Conservation (phyloP, 2,329 filamentous ascomycete species). For the Trichoderma brevicompactum region DNA sequence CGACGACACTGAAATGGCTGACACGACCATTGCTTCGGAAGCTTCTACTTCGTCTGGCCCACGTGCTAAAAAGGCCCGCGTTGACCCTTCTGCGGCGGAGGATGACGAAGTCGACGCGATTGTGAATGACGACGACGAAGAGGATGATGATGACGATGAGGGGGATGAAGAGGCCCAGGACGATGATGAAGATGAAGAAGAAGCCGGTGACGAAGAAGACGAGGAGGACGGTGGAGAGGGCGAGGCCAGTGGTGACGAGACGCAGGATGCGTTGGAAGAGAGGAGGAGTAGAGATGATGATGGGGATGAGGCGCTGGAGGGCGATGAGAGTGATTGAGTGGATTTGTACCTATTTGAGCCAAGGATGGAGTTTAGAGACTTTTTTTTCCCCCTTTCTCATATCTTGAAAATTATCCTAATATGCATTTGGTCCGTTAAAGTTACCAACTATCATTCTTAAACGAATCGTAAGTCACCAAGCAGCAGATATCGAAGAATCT, state of each 20-base stretch:
- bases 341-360: neutral
- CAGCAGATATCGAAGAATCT: no score
- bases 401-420: no score
- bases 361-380: neutral
- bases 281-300: conserved; percentile 53
- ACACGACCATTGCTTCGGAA: conserved; percentile 41
- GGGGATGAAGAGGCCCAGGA: conserved; percentile 44
- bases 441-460: no score
- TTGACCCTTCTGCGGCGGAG: conserved; percentile 46
- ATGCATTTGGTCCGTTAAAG: no score
- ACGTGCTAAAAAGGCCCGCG: conserved; percentile 52
- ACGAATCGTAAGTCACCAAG: no score
- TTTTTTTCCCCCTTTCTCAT: neutral
- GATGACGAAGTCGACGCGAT: conserved; percentile 37
- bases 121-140: conserved; percentile 49
- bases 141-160: conserved; percentile 36
- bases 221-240: conserved; percentile 51
- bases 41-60: conserved; percentile 31
- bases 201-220: conserved; percentile 50
- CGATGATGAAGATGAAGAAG: conserved; percentile 54
- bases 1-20: conserved; percentile 46
- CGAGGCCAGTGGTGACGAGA: conserved; percentile 57
- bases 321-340: conserved; percentile 61
- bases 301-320: conserved; percentile 64
- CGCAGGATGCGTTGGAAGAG: conserved; percentile 58